Conservation (phyloP, 768 basidiomycete genomes). For the Rhizopogon salebrosus region DNA sequence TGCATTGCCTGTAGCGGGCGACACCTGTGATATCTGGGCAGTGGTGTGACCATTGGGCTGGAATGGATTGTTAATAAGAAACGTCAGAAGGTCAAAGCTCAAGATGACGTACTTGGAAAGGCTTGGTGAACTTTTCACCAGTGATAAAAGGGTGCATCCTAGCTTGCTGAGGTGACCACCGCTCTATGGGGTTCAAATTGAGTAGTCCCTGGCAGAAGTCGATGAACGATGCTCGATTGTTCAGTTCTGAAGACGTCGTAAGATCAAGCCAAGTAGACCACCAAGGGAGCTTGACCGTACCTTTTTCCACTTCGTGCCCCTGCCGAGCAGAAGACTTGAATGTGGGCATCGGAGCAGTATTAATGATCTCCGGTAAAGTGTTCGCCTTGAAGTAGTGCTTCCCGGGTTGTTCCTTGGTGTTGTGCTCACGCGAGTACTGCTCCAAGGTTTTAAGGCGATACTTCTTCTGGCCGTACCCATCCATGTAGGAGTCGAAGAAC, state of each 20-base stretch:
- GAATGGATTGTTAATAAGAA: background rate
- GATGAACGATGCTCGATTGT: conserved; percentile 91
- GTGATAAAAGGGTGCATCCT: conserved; percentile 96
- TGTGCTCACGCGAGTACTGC: conserved; percentile 93
- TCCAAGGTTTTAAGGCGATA: conserved; percentile 87
- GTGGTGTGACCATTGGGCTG: conserved; percentile 49
- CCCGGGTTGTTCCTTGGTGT: conserved; percentile 93
- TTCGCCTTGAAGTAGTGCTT: conserved; percentile 99
- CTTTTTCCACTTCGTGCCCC: conserved; percentile 85
- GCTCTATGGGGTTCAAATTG: conserved; percentile 88
- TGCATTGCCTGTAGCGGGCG: conserved; percentile 27
- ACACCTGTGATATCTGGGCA: conserved; percentile 20
- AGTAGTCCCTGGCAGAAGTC: conserved; percentile 95
- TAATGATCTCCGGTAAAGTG: conserved; percentile 91
- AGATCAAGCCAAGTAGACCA: background rate
- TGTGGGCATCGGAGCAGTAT: conserved; percentile 87
- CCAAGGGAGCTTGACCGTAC: conserved; percentile 33
- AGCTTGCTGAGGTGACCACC: conserved; percentile 98
- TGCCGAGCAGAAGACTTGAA: conserved; percentile 71
- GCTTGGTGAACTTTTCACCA: conserved; percentile 90
- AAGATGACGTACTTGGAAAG: conserved; percentile 60
- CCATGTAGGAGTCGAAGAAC: conserved; percentile 83
- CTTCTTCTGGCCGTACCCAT: conserved; percentile 75
- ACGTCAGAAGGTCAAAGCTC: background rate
- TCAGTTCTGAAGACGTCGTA: conserved; percentile 51